Base-by-base conservation (phyloP, 2,329 filamentous ascomycete genomes). In the Elsinoe arachidis region DNA sequence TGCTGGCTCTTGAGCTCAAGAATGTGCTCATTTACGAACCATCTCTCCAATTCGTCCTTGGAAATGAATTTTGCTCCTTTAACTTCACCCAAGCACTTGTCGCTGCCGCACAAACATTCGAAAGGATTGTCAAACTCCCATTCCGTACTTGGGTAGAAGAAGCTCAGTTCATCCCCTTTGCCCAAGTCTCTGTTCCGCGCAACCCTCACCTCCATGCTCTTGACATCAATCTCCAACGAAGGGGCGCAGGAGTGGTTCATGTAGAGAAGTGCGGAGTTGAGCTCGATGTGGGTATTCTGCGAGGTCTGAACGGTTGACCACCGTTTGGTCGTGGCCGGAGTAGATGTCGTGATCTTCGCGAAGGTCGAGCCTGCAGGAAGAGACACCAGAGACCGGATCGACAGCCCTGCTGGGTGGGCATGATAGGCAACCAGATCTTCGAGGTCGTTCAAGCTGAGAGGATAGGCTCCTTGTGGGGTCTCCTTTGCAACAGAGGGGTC, bases 171-270 rank as follows among this genome's bases (percentile, higher is more conserved):
- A 54, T 77, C 75, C 1, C 74, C 75, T 2, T 58, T 63, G 43
- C 68, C 67, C 60, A 77, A 60, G 10, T 70, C 70, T 43, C 68
- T 67, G 51, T 73, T 64, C 41, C 71, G 67, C 7, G 63, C 55
- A 4, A 67, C 64, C 17, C 52, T 59, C 17, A 67, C 61, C 6
- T 49, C 43, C 58, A 58, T 59, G 2, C 23, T 49, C 6, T 49
- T 15, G 1, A 58, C 79, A 63, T 82, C 78, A 62, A 82, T 80
- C 54, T 79, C 73, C 12, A 82, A 61, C 2, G 73, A 74, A 0
- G 80, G 80, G 10, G 65, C 67, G 66, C 78, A 82, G 2, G 75
- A 78, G 67, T 82, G 80, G 68, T 82, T 83, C 70, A 78, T 75
- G 67, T 75, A 82, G 21, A 81, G 74, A 10, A 82, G 70, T 61